Percentiles rank a stretch among this genome's conserved stretches.
These are phyloP conservation scores for Trichophyton verrucosum DNA, from an alignment of 2,329 filamentous ascomycete species.

Conservation along the genomic window DNA sequence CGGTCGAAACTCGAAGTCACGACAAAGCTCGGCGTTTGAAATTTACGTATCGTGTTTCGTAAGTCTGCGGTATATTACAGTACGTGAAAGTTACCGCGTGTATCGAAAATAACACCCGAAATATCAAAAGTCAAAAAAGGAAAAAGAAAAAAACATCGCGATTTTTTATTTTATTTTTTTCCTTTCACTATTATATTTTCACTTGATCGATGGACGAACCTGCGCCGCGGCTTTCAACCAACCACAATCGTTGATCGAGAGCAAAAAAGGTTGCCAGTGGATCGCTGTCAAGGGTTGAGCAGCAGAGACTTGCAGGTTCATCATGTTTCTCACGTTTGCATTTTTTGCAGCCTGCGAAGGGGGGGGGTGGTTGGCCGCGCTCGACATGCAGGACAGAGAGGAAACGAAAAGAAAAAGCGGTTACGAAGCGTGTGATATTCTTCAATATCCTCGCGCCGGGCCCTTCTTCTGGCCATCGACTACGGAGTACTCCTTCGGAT, in stretches of 20 bases:
- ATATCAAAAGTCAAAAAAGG: background rate
- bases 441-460: no score
- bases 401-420: background rate
- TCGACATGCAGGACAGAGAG: background rate
- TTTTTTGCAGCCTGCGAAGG: background rate
- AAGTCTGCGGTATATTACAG: background rate
- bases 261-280: background rate
- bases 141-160: background rate
- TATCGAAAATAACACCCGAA: no score
- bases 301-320: background rate
- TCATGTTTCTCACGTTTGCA: background rate
- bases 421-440: background rate
- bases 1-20: background rate
- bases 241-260: background rate
- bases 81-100: background rate
- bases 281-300: background rate
- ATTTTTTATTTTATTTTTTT: background rate
- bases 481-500: no score
- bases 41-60: background rate
- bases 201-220: background rate
- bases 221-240: conserved; percentile 7
- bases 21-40: background rate
- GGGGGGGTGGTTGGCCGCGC: background rate
- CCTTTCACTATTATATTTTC: background rate
- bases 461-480: no score